phyloP scores from a whole-genome alignment of 2,329 filamentous ascomycete genomes.

The Colletotrichum siamense region DNA sequence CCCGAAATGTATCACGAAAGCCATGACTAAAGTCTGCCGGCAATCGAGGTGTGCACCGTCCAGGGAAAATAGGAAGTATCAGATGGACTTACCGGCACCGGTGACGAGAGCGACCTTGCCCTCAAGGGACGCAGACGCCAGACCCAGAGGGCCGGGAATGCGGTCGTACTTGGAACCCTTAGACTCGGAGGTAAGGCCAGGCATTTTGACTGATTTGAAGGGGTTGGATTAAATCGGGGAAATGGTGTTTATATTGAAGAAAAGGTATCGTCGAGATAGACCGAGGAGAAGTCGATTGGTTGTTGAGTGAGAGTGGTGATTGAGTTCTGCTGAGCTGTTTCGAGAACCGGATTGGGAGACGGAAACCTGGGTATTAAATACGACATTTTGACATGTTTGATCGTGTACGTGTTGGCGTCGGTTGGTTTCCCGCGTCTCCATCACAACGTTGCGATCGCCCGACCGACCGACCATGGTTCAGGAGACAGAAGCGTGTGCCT shows the following conservation, averaged over 20 bases:
- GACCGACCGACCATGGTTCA: neutral
- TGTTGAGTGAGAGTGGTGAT: neutral
- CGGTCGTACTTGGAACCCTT: constrained; percentile 37
- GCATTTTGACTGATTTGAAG: constrained; percentile 32
- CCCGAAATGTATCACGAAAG: neutral
- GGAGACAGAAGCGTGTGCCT: neutral
- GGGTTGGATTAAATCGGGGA: neutral
- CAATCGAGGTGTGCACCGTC: neutral
- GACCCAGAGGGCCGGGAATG: constrained; percentile 42
- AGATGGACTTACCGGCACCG: constrained; percentile 52
- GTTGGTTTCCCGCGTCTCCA: neutral
- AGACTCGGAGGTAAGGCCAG: constrained; percentile 29
- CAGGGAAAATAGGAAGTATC: neutral
- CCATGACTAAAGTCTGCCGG: neutral
- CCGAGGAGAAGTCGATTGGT: constrained; percentile 1
- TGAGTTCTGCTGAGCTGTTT: constrained; percentile 8
- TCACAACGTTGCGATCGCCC: neutral
- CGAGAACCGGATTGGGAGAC: neutral
- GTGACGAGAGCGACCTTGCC: constrained; percentile 88
- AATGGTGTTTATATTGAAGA: neutral
- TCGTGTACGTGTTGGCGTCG: neutral
- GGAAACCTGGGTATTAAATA: constrained; percentile 13
- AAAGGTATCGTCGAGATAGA: neutral
- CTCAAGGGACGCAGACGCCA: constrained; percentile 67
- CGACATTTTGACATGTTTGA: neutral